Evolutionary conservation across 1,284 basidiomycete species (phyloP), one percentile per base, ranked within the genome.

Genomic region (Hypsizygus ulmarius): DNA sequence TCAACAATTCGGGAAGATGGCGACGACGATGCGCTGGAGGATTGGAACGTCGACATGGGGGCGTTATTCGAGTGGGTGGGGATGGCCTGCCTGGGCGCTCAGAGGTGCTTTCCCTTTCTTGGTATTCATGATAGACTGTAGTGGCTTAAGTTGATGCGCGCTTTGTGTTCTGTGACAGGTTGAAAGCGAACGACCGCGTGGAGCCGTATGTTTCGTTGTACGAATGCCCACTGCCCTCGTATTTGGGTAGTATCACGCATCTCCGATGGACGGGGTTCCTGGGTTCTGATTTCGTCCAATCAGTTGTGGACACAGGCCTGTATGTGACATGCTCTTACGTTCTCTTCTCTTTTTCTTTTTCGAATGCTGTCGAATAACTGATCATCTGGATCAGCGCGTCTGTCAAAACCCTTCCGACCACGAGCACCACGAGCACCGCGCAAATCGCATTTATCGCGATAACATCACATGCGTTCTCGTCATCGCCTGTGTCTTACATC

Each of bases 61-160:
- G 63, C 59, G 1, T 62, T 86, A 11, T 82, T 84, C 46, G 86
- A 87, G 60, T 88, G 85, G 85, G 70, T 80, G 11, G 86, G 84
- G 2, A 75, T 88, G 76, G 81, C 79, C 19, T 58, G 64, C 38
- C 57, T 77, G 8, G 70, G 70, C 15, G 60, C 74, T 7, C 73
- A 74, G 55, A 64, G 75, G 75, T 7, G 33, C 12, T 45, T 14
- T 9, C 25, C 25, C 4, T 25, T 40, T 45, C 19, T 25, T 21
- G 37, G 19, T 39, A 33, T 10, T 36, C 19, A 35, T 29, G 37
- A 9, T 38, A 32, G 45, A 45, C 21, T 34, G 25, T 30, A 9
- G 43, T 47, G 34, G 33, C 12, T 25, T 28, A 1, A 45, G 14
- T 45, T 33, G 14, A 21, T 29, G 27, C 39, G 14, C 16, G 12